These are phyloP conservation scores for Colletotrichum sp. DNA, from an alignment of 2,329 filamentous ascomycete genomes.

Conservation along the genomic window DNA sequence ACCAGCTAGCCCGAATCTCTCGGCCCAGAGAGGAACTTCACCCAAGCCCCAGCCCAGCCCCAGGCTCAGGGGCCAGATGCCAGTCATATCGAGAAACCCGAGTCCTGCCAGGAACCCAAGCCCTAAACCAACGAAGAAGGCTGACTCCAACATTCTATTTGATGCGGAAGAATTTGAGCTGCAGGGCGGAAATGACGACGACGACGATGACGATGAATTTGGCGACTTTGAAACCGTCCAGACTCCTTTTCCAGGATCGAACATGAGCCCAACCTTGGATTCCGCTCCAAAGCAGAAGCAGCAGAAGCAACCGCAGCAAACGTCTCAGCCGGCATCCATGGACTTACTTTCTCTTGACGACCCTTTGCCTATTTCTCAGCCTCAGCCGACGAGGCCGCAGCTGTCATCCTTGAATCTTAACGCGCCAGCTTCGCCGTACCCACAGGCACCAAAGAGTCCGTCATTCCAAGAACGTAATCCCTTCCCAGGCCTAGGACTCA, in stretches of 20 bases:
- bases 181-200: conserved; percentile 41
- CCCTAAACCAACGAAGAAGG: not conserved
- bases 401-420: conserved; percentile 37
- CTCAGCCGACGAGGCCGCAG: conserved; percentile 31
- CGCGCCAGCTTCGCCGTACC: conserved; percentile 39
- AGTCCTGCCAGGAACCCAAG: not conserved
- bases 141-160: conserved; percentile 65
- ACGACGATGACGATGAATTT: conserved; percentile 57
- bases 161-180: conserved; percentile 64
- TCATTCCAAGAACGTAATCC: conserved; percentile 60
- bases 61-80: conserved; percentile 15
- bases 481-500: conserved; percentile 52
- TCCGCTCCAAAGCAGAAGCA: conserved; percentile 25
- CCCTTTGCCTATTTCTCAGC: conserved; percentile 26
- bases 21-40: not conserved
- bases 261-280: conserved; percentile 3
- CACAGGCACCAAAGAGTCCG: conserved; percentile 54
- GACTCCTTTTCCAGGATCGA: conserved; percentile 12
- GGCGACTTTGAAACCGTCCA: conserved; percentile 63
- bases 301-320: conserved; percentile 3
- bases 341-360: conserved; percentile 44
- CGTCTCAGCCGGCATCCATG: conserved; percentile 30
- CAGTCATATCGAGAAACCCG: not conserved
- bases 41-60: conserved; percentile 25
- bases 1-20: not conserved